These are phyloP conservation scores for Solanum medicagineum DNA, from an alignment of 257 asterid species.

Conservation along the genomic window DNA sequence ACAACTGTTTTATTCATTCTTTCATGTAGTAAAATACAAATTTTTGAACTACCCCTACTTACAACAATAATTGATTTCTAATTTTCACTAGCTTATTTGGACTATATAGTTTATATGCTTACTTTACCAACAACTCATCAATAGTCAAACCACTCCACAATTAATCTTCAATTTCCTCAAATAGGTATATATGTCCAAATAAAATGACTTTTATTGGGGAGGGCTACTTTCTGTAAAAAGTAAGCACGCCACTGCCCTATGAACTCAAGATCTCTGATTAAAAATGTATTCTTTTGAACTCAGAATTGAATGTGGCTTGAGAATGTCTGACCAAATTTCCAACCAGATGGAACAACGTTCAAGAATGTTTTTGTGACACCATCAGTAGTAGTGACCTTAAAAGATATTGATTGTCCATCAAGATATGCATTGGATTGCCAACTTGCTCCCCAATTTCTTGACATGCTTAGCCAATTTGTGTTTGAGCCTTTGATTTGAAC, in stretches of 20 bases:
- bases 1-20: not conserved
- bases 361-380: constrained; percentile 50
- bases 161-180: not conserved
- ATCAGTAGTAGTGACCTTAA: constrained; percentile 59
- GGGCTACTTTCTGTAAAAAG: constrained; percentile 68
- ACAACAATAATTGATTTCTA: not conserved
- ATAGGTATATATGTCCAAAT: not conserved
- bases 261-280: constrained; percentile 5
- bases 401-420: constrained; percentile 65
- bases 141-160: not conserved
- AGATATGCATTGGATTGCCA: constrained; percentile 78
- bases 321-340: constrained; percentile 76
- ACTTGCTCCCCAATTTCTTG: constrained; percentile 90
- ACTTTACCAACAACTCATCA: not conserved
- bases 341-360: constrained; percentile 44
- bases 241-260: constrained; percentile 61
- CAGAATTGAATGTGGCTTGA: constrained; percentile 44
- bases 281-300: not conserved
- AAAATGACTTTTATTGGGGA: constrained; percentile 14
- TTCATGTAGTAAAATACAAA: not conserved
- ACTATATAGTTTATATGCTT: constrained; percentile 14
- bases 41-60: not conserved
- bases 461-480: constrained; percentile 60
- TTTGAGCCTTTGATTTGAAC: constrained; percentile 67
- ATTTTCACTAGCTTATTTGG: not conserved